These are phyloP conservation scores for Anaeramoeba ignava DNA, from an alignment of 78 protist genomes.

Conservation along the genomic window DNA sequence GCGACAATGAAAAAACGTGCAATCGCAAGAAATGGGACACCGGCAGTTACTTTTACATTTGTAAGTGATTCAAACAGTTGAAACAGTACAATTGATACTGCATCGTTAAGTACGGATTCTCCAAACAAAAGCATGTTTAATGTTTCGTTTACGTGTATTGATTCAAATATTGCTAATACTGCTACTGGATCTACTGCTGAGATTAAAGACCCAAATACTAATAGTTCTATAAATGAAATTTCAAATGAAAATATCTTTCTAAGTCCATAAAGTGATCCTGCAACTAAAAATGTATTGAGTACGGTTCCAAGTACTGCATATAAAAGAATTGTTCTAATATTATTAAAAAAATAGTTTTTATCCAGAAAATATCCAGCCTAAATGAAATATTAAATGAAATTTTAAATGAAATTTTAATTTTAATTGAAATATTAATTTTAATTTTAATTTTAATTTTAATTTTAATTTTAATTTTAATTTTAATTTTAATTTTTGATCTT, in stretches of 20 bases:
- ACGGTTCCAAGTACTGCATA: conserved; percentile 19
- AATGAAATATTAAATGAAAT: too few species aligned
- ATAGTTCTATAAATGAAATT: background rate
- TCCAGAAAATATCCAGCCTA: too few species aligned
- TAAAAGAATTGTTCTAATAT: conserved; percentile 14
- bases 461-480: too few species aligned
- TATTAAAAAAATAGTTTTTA: conserved; percentile 1
- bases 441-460: too few species aligned
- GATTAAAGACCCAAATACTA: conserved; percentile 7
- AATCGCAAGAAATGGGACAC: too few species aligned
- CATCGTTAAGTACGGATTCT: conserved; percentile 39
- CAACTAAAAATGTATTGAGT: conserved; percentile 16
- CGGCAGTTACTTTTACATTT: too few species aligned
- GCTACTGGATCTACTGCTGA: conserved; percentile 36
- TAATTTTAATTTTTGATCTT: too few species aligned
- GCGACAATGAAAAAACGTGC: conserved; percentile 8
- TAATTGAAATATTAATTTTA: too few species aligned
- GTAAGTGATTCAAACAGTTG: background rate
- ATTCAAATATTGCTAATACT: conserved; percentile 34
- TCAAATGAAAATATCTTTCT: too few species aligned
- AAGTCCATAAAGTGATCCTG: too few species aligned
- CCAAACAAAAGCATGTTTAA: conserved; percentile 38
- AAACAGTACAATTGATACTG: conserved; percentile 7
- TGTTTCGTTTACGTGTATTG: conserved; percentile 23
- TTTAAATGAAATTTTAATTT: too few species aligned